A percentile compares a stretch with the other conserved stretches of the same genome.
Evolutionary conservation across 805 yeast genomes (phyloP).

Genomic region (Lipomyces sp.): DNA sequence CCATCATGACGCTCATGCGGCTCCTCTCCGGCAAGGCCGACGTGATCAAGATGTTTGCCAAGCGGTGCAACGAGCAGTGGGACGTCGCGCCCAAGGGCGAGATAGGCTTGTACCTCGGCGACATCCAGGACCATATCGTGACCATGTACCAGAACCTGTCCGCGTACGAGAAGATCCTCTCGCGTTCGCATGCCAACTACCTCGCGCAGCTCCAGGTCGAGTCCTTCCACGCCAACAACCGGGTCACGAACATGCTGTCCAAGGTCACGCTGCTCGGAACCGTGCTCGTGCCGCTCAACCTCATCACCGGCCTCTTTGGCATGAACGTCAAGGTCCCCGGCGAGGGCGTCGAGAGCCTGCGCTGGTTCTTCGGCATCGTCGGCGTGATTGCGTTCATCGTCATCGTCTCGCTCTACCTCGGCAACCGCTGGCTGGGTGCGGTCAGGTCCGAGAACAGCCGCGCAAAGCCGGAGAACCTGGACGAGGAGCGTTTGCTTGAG

Average conservation of each 20-base stretch:
- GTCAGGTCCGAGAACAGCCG: background rate
- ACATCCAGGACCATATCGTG: slow-evolving; percentile 93
- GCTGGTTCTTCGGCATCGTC: slow-evolving; percentile 69
- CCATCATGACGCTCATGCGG: slow-evolving; percentile 89
- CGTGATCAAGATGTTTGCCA: slow-evolving; percentile 93
- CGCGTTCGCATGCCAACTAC: slow-evolving; percentile 87
- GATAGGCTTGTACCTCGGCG: slow-evolving; percentile 87
- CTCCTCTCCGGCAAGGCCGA: slow-evolving; percentile 91
- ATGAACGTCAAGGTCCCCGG: slow-evolving; percentile 95
- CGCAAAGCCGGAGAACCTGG: background rate
- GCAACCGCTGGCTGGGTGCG: slow-evolving; percentile 32
- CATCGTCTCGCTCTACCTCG: slow-evolving; percentile 41
- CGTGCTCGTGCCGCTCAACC: slow-evolving; percentile 80
- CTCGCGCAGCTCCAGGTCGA: slow-evolving; percentile 92
- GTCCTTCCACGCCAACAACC: slow-evolving; percentile 79
- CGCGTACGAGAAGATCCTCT: slow-evolving; percentile 88
- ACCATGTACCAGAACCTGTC: slow-evolving; percentile 91
- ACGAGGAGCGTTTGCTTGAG: background rate
- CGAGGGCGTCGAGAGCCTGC: slow-evolving; percentile 41
- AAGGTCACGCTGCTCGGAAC: slow-evolving; percentile 91
- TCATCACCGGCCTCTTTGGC: slow-evolving; percentile 89
- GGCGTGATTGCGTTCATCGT: slow-evolving; percentile 50
- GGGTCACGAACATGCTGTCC: slow-evolving; percentile 81
- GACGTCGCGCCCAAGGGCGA: slow-evolving; percentile 71
- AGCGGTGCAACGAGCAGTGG: slow-evolving; percentile 79